Base-by-base conservation (phyloP, 257 asterid species). In the Przewalskia tangutica region DNA sequence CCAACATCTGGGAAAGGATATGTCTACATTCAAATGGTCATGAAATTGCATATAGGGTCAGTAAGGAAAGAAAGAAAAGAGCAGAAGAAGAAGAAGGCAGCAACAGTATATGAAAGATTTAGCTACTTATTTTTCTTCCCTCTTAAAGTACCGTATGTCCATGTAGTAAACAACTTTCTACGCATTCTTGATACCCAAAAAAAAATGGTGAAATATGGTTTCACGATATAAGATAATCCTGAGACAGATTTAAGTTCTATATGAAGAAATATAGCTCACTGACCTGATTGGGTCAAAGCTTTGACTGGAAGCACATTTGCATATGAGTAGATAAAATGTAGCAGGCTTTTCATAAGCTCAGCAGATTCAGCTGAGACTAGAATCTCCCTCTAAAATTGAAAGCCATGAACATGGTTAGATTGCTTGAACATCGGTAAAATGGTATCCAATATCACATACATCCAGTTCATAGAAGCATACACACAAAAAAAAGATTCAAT, bases 281-380 rank as follows among this genome's bases (percentile, higher is more conserved):
- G 36, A 93, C 97, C 95, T 84, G 90, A 79, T 81, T 86, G 93
- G 73, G 66, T 82, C 80, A 90, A 79, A 71, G 54, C 85, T 84
- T 82, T 90, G 75, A 93, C 89, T 38, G 97, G 97, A 82, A 93
- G 85, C 55, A 89, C 82, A 40, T 89, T 56, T 51, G 88, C 87
- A 27, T 81, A 83, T 60, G 90, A 83, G 64, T 87, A 85, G 67
- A 93, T 65, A 85, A 90, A 93, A 76, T 62, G 75, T 64, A 91
- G 77, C 81, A 91, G 84, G 84, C 81, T 90, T 84, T 84, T 87
- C 90, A 88, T 78, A 59, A 86, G 87, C 73, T 90, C 89, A 46
- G 79, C 68, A 66, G 91, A 88, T 84, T 90, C 95, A 80, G 92
- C 90, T 77, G 83, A 86, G 62, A 91, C 63, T 76, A 93, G 88